Conservation (phyloP, 2,329 filamentous ascomycete species). For the Fusarium guadeloupense region DNA sequence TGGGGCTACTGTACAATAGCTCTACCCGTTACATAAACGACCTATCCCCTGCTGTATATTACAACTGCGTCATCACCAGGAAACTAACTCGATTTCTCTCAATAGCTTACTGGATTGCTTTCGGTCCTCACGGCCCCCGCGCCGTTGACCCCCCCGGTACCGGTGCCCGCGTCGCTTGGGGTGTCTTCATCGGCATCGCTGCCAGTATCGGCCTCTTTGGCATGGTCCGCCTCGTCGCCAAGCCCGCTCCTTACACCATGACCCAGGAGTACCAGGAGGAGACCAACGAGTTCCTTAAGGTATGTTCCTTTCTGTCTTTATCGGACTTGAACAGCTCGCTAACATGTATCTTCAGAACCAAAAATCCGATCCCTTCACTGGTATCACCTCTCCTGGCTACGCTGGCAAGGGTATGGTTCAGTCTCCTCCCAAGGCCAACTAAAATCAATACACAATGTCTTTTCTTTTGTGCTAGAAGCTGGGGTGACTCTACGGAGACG, state of each 20-base stretch:
- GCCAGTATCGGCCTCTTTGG: slow-evolving; percentile 77
- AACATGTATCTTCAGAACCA: slow-evolving; percentile 67
- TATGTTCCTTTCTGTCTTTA: slow-evolving; percentile 50
- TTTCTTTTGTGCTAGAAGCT: slow-evolving; percentile 51
- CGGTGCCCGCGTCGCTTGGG: slow-evolving; percentile 78
- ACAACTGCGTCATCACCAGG: slow-evolving; percentile 25
- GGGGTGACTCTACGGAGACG: slow-evolving; percentile 44
- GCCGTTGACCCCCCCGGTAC: slow-evolving; percentile 85
- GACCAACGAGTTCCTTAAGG: slow-evolving; percentile 92
- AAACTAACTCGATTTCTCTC: slow-evolving; percentile 53
- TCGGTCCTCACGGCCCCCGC: slow-evolving; percentile 94
- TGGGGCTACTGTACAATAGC: slow-evolving; percentile 21
- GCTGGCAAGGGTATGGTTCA: slow-evolving; percentile 81
- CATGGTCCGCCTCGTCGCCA: slow-evolving; percentile 75
- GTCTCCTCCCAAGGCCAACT: slow-evolving; percentile 65
- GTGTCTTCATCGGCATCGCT: slow-evolving; percentile 73
- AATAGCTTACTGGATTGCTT: slow-evolving; percentile 98
- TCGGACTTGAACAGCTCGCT: slow-evolving; percentile 6
- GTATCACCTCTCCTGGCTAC: slow-evolving; percentile 83
- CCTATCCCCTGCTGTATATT: slow-evolving; percentile 26
- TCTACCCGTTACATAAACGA: slow-evolving; percentile 19
- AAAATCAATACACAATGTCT: slow-evolving; percentile 46
- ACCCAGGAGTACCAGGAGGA: slow-evolving; percentile 97
- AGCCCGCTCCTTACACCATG: slow-evolving; percentile 84
- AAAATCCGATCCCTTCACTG: slow-evolving; percentile 86